Evolutionary conservation across 2,329 filamentous ascomycete species (phyloP).

Genomic region (Eurotiales sp.): DNA sequence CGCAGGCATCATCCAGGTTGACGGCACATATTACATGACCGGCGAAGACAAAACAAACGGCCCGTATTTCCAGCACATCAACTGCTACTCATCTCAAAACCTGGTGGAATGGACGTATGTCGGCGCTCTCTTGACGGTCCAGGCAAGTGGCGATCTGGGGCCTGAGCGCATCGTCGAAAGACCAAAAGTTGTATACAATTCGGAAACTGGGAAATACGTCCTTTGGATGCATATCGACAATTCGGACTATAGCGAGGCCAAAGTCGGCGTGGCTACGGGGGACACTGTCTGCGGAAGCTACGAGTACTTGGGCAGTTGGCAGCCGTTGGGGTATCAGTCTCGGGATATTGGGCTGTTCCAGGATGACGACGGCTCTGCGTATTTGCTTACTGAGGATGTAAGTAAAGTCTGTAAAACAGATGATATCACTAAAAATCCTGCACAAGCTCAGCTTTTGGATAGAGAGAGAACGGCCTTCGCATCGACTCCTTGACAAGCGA

Average conservation of each 20-base stretch:
- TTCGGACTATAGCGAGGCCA: slow-evolving; percentile 59
- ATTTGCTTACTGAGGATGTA: slow-evolving; percentile 62
- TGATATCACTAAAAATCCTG: no score
- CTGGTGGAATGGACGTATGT: slow-evolving; percentile 63
- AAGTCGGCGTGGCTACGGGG: slow-evolving; percentile 60
- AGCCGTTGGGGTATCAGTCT: slow-evolving; percentile 49
- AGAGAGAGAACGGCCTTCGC: slow-evolving; percentile 8
- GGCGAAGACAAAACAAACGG: slow-evolving; percentile 68
- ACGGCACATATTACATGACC: slow-evolving; percentile 61
- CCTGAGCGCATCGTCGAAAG: slow-evolving; percentile 62
- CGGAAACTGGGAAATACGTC: slow-evolving; percentile 61
- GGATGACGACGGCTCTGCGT: slow-evolving; percentile 59
- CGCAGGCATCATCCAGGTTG: slow-evolving; percentile 58
- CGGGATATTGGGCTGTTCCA: slow-evolving; percentile 60
- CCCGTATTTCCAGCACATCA: slow-evolving; percentile 59
- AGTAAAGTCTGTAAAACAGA: no score
- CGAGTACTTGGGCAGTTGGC: slow-evolving; percentile 39
- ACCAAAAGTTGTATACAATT: slow-evolving; percentile 67
- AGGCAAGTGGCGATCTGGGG: slow-evolving; percentile 55
- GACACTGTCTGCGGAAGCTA: slow-evolving; percentile 60
- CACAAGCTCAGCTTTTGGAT: no score
- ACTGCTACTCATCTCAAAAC: slow-evolving; percentile 63
- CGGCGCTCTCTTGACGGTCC: slow-evolving; percentile 55
- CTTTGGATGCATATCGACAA: slow-evolving; percentile 67
- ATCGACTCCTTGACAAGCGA: slow-evolving; percentile 42